phyloP scores from a whole-genome alignment of 495 filamentous ascomycete genomes.

The Glutinoglossum americanum region DNA sequence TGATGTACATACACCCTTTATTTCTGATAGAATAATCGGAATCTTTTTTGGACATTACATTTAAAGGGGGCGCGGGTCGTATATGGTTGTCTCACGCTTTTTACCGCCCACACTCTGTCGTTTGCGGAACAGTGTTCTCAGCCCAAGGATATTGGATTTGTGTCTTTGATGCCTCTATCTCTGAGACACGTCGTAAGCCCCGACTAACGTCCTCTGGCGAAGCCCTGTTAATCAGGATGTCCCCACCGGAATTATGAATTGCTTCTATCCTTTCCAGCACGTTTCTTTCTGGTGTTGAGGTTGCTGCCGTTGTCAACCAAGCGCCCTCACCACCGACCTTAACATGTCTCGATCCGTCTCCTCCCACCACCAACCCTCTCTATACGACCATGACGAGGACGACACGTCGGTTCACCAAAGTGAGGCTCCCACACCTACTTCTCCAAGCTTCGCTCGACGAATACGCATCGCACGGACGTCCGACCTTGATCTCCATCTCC shows the following conservation, averaged over 20 bases:
- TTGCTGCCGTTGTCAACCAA: background rate
- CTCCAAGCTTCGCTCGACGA: slow-evolving; percentile 3
- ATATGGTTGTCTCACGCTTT: background rate
- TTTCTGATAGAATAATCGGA: background rate
- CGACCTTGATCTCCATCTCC: slow-evolving; percentile 13
- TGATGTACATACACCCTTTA: background rate
- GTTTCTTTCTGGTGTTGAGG: background rate
- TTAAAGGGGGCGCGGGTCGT: background rate
- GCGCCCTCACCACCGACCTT: background rate
- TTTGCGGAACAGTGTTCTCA: background rate
- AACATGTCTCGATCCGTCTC: background rate
- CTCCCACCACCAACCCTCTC: background rate
- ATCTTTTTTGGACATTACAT: background rate
- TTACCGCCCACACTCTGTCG: background rate
- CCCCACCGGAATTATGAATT: background rate
- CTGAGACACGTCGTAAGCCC: background rate
- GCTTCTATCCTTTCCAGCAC: background rate
- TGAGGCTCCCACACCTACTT: slow-evolving; percentile 1
- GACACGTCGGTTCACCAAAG: background rate
- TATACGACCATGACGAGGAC: background rate
- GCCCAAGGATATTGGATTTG: background rate
- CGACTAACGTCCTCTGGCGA: background rate
- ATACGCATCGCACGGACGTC: slow-evolving; percentile 9
- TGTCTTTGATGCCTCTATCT: background rate
- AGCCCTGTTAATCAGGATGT: background rate